Base-by-base conservation (phyloP, 768 basidiomycete genomes). In the Cystofilobasidium bisporidii region DNA sequence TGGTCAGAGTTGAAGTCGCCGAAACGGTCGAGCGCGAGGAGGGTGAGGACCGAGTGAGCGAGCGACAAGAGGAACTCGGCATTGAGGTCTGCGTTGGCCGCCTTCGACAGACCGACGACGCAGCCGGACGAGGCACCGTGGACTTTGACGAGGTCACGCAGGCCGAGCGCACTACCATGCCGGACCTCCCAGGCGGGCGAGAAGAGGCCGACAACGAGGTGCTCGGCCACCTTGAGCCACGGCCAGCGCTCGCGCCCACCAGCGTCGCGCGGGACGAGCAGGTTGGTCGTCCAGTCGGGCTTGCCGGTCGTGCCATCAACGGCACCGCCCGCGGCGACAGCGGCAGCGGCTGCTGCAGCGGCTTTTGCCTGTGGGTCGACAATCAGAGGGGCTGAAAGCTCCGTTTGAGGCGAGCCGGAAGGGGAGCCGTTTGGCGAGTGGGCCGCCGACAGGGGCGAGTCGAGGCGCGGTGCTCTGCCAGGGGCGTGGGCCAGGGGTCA, bases 1-100 rank as follows among this genome's bases (percentile, higher is more conserved):
- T 93, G 92, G 75, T 99, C 96, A 0, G 91, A 89, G 41, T 96
- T 86, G 74, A 93, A 99, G 77, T 99, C 96, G 2, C 93, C 91
- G 73, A 99, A 99, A n/a, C 96, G 86, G 76, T 99, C 96, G 30
- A 97, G 81, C 38, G 94, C 88, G 70, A 98, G 88, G 12, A 98
- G 85, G 72, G 86, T 87, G 2, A 98, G 82, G 61, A 96, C 83
- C 71, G 87, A 87, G 14, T 89, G 84, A 2, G 90, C 87, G 20
- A 98, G 79, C 67, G 86, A 22, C 3, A 74, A 65, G 8, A 77
- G 71, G 1, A 47, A 5, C 15, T 64, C 43, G 45, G 71, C 57
- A 12, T 57, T 67, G 26, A 56, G 26, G 26, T n/a, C 50, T 15
- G 32, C n/a, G 60, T 72, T 72, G 32, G 57, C 41, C 10, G 47